Conservation (phyloP, 768 basidiomycete species). For the Xerocomellus chrysenteron region DNA sequence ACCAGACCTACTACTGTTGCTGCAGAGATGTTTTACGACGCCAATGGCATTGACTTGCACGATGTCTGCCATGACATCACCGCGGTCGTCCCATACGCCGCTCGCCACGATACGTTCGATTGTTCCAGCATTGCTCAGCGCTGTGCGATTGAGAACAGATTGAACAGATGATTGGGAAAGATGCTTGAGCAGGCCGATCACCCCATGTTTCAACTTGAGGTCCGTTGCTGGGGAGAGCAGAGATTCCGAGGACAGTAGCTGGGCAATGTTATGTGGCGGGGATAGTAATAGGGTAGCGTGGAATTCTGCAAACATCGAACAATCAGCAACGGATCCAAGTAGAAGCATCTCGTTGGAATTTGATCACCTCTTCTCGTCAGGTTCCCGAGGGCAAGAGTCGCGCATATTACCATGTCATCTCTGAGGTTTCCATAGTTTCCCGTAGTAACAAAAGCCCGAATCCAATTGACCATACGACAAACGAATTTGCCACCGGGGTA, state of each 20-base stretch:
- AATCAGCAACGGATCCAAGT: constrained; percentile 6
- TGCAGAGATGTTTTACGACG: constrained; percentile 85
- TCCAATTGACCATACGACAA: constrained; percentile 72
- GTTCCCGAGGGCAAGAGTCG: constrained; percentile 80
- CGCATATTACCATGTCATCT: constrained; percentile 84
- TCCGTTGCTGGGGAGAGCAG: constrained; percentile 59
- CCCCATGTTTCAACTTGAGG: constrained; percentile 86
- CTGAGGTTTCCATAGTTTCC: constrained; percentile 35
- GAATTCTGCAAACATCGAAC: constrained; percentile 42
- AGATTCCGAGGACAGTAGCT: constrained; percentile 53
- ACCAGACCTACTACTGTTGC: constrained; percentile 57
- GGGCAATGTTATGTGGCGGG: constrained; percentile 63
- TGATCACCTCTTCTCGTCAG: constrained; percentile 67
- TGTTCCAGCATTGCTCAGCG: constrained; percentile 61
- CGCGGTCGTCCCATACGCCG: constrained; percentile 65
- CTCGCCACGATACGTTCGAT: constrained; percentile 61
- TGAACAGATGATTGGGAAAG: constrained; percentile 69
- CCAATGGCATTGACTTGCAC: constrained; percentile 89
- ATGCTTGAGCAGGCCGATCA: constrained; percentile 84
- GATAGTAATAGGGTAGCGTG: constrained; percentile 61
- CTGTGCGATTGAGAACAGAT: constrained; percentile 54
- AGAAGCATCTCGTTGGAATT: not conserved
- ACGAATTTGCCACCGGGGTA: constrained; percentile 72
- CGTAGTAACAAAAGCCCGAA: constrained; percentile 53
- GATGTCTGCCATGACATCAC: constrained; percentile 79